phyloP scores from a whole-genome alignment of 2,329 filamentous ascomycete species.

The Sarocladium kiliense region DNA sequence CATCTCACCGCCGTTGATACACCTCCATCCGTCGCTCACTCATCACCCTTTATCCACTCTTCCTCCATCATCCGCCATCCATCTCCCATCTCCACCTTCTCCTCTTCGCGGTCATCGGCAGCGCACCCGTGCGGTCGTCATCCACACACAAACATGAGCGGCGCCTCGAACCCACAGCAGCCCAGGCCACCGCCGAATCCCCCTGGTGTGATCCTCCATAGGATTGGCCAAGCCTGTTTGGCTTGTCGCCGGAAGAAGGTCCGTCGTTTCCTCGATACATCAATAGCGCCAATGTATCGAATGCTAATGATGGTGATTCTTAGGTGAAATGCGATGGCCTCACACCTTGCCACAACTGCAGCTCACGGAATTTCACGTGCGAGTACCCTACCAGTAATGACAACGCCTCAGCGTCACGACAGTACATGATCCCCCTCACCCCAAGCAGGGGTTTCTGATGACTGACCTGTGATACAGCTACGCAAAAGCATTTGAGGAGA shows the following conservation, averaged over 20 bases:
- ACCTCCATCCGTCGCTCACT: neutral
- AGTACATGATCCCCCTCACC: too few relatives aligned
- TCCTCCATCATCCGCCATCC: neutral
- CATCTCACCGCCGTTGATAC: neutral
- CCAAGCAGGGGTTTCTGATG: too few relatives aligned
- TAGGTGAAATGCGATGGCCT: constrained; percentile 22
- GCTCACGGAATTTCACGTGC: constrained; percentile 16
- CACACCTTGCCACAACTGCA: constrained; percentile 19
- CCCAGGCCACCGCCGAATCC: neutral
- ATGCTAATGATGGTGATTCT: too few relatives aligned
- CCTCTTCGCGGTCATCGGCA: neutral
- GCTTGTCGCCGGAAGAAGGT: constrained; percentile 18
- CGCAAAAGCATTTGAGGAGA: constrained; percentile 15
- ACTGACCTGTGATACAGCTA: neutral
- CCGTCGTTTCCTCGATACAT: neutral
- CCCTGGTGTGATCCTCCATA: neutral
- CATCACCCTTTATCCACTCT: neutral
- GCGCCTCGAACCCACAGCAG: neutral
- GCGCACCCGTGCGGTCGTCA: neutral
- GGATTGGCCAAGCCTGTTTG: constrained; percentile 15
- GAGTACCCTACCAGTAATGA: constrained; percentile 18
- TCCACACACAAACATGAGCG: neutral
- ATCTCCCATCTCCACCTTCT: neutral
- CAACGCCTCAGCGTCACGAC: constrained; percentile 18
- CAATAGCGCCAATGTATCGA: too few relatives aligned